Percentiles rank a stretch among this genome's conserved stretches.
Conservation (phyloP, 129 eudicot species). For the Lactuca sativa region DNA sequence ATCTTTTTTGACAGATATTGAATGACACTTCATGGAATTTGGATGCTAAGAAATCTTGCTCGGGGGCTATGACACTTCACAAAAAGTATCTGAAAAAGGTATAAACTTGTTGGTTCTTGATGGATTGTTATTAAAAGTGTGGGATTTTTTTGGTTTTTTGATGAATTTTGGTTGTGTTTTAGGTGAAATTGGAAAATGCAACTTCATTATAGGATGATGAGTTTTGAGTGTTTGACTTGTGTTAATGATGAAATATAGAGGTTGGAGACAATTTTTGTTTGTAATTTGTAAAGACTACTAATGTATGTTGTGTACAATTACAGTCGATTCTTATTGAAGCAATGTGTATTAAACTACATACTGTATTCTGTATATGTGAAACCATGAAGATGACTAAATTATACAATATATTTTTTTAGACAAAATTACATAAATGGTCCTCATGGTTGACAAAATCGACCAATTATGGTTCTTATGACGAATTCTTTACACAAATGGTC, state of each 20-base stretch:
- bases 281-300: slow-evolving; percentile 9
- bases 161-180: slow-evolving; percentile 3
- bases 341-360: slow-evolving; percentile 19
- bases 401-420: too few relatives aligned
- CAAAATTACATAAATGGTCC: too few relatives aligned
- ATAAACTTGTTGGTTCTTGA: slow-evolving; percentile 2
- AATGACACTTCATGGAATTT: slow-evolving; percentile 77
- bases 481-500: too few relatives aligned
- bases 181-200: slow-evolving; percentile 35
- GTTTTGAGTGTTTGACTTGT: slow-evolving; percentile 4
- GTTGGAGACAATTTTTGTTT: slow-evolving; percentile 12
- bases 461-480: too few relatives aligned
- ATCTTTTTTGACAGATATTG: slow-evolving; percentile 53
- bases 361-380: slow-evolving; percentile 21
- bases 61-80: slow-evolving; percentile 89
- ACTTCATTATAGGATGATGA: slow-evolving; percentile 14
- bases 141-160: not conserved
- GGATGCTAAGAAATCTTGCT: slow-evolving; percentile 85
- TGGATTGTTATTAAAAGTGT: not conserved
- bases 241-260: not conserved
- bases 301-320: slow-evolving; percentile 23
- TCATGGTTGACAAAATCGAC: too few relatives aligned
- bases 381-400: not conserved
- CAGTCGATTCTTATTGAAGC: slow-evolving; percentile 23
- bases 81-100: slow-evolving; percentile 76